A percentile compares a stretch with the other conserved stretches of the same genome.
Conservation (phyloP, 192 early-diverging fungal species). For the Linnemannia schmuckeri region DNA sequence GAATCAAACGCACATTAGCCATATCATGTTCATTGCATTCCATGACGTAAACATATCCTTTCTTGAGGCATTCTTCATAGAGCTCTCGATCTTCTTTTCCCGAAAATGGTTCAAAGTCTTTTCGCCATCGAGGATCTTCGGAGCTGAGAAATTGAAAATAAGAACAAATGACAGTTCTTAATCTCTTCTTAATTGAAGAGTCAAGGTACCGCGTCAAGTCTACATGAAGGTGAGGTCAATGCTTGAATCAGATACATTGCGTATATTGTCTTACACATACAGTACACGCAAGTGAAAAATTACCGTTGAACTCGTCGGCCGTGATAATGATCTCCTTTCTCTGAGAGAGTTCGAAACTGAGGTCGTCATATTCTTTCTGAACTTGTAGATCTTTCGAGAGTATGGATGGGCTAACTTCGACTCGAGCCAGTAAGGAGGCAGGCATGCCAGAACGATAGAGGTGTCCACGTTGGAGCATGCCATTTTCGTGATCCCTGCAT, state of each 20-base stretch:
- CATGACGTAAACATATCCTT: constrained; percentile 27
- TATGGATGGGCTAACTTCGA: constrained; percentile 22
- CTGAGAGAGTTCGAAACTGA: constrained; percentile 28
- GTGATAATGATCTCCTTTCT: constrained; percentile 30
- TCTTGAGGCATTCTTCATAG: constrained; percentile 24
- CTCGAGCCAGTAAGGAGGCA: constrained; percentile 30
- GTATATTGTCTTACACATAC: constrained; percentile 18
- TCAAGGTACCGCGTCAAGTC: constrained; percentile 32
- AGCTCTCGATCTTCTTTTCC: constrained; percentile 19
- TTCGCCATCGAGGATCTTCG: constrained; percentile 11
- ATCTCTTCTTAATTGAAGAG: constrained; percentile 26
- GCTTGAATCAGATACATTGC: constrained; percentile 25
- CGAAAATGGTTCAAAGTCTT: constrained; percentile 24
- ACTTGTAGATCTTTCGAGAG: constrained; percentile 16
- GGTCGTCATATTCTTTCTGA: constrained; percentile 18
- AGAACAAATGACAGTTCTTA: constrained; percentile 32
- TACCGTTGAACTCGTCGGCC: constrained; percentile 27
- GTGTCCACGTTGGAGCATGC: constrained; percentile 34
- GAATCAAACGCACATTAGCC: constrained; percentile 32
- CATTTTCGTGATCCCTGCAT: constrained; percentile 18
- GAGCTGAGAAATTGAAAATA: constrained; percentile 33
- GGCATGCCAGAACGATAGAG: constrained; percentile 32
- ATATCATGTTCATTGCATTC: constrained; percentile 25
- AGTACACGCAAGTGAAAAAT: constrained; percentile 26
- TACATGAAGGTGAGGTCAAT: constrained; percentile 28